phyloP scores from a whole-genome alignment of 192 early-diverging fungal genomes.

The Rhizoclosmatium sp. region DNA sequence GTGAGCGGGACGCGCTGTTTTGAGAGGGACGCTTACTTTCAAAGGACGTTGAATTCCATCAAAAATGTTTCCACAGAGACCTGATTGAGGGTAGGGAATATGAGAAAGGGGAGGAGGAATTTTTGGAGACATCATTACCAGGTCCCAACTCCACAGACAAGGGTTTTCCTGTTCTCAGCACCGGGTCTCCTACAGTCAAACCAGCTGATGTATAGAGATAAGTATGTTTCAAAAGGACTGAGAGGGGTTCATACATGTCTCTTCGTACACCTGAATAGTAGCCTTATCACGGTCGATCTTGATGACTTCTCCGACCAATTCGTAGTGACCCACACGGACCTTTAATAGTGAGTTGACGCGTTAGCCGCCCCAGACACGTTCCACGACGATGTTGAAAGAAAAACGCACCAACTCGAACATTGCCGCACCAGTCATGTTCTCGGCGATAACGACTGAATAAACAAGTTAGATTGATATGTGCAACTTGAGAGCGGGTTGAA shows the following conservation, averaged over 20 bases:
- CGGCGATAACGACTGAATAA: conserved; percentile 92
- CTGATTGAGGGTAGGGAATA: conserved; percentile 32
- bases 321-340: conserved; percentile 97
- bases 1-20: neutral
- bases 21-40: conserved; percentile 61
- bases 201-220: conserved; percentile 68
- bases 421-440: conserved; percentile 95
- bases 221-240: neutral
- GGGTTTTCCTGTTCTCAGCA: conserved; percentile 96
- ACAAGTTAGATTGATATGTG: neutral
- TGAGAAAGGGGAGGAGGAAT: neutral
- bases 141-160: conserved; percentile 98
- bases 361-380: neutral
- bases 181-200: conserved; percentile 98
- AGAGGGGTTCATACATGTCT: conserved; percentile 73
- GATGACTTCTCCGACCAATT: conserved; percentile 99
- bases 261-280: conserved; percentile 99
- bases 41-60: conserved; percentile 99
- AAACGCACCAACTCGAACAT: conserved; percentile 95
- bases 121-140: conserved; percentile 56
- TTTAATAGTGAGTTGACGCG: conserved; percentile 34
- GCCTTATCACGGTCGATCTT: conserved; percentile 99
- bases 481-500: neutral
- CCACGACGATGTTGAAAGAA: conserved; percentile 1
- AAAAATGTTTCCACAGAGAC: conserved; percentile 92